These are phyloP conservation scores for Aspergillus unguis DNA, from an alignment of 2,329 filamentous ascomycete genomes.

Conservation along the genomic window DNA sequence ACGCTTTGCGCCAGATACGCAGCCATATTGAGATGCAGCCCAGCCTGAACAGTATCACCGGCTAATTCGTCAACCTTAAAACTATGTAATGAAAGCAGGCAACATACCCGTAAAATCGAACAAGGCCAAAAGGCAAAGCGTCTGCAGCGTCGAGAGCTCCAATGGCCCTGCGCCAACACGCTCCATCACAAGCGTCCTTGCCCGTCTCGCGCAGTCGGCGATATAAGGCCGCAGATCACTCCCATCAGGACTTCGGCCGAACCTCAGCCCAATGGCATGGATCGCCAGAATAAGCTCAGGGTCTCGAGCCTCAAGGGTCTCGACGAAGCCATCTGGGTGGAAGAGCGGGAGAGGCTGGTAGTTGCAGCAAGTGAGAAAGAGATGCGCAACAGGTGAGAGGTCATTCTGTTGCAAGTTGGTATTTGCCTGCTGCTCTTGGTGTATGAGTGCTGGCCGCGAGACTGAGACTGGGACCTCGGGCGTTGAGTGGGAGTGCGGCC, in stretches of 20 bases:
- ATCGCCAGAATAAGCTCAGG: slow-evolving; percentile 35
- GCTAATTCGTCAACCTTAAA: slow-evolving; percentile 26
- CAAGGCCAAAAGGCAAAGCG: slow-evolving; percentile 40
- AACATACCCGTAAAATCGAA: slow-evolving; percentile 41
- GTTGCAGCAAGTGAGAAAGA: slow-evolving; percentile 50
- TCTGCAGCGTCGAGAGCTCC: slow-evolving; percentile 44
- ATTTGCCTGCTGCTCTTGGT: background rate
- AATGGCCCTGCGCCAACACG: slow-evolving; percentile 38
- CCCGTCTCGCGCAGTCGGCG: slow-evolving; percentile 38
- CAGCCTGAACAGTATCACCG: slow-evolving; percentile 35
- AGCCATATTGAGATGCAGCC: slow-evolving; percentile 11
- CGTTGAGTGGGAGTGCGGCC: background rate
- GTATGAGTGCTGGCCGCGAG: background rate
- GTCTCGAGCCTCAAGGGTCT: slow-evolving; percentile 38
- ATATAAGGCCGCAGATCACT: slow-evolving; percentile 26
- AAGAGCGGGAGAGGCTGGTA: slow-evolving; percentile 52
- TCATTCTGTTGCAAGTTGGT: slow-evolving; percentile 35
- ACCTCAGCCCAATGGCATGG: slow-evolving; percentile 45
- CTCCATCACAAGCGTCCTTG: slow-evolving; percentile 38
- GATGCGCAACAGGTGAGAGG: slow-evolving; percentile 34
- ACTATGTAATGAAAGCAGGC: background rate
- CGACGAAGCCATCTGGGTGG: slow-evolving; percentile 39
- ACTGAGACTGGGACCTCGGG: background rate
- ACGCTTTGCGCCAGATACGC: slow-evolving; percentile 9
- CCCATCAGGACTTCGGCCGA: slow-evolving; percentile 27